These are phyloP conservation scores for Boletus nobilissimus DNA, from an alignment of 1,284 basidiomycete genomes.

Conservation along the genomic window DNA sequence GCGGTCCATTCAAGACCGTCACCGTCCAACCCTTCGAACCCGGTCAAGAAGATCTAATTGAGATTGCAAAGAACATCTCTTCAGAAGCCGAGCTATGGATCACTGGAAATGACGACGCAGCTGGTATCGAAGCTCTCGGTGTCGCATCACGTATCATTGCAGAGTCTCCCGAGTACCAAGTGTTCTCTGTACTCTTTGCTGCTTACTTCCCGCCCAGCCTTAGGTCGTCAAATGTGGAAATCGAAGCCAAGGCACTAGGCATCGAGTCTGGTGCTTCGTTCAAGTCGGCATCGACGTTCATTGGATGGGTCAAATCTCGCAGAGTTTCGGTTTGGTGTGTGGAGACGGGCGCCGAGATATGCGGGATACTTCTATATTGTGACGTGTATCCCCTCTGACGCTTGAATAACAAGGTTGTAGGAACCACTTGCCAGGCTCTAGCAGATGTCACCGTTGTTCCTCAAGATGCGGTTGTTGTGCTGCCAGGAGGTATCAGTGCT, in stretches of 20 bases:
- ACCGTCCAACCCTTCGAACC: constrained; percentile 41
- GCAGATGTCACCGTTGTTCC: constrained; percentile 27
- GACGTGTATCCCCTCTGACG: neutral
- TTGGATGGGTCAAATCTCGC: constrained; percentile 29
- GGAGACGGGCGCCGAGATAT: constrained; percentile 27
- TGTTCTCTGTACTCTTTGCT: constrained; percentile 41
- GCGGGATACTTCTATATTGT: neutral
- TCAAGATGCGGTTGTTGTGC: constrained; percentile 26
- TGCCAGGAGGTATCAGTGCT: constrained; percentile 29
- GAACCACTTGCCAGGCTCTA: constrained; percentile 29
- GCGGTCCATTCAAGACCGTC: constrained; percentile 39
- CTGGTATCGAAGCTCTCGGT: constrained; percentile 45
- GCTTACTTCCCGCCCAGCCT: constrained; percentile 34
- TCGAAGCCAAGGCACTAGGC: constrained; percentile 32
- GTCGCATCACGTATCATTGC: constrained; percentile 44
- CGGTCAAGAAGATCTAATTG: constrained; percentile 39
- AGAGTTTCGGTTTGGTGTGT: constrained; percentile 18
- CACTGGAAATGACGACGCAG: constrained; percentile 44
- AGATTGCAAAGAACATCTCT: constrained; percentile 39
- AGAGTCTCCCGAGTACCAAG: constrained; percentile 43
- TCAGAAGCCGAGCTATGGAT: constrained; percentile 44
- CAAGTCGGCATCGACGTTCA: constrained; percentile 28
- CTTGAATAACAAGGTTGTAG: constrained; percentile 26
- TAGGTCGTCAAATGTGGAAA: constrained; percentile 28
- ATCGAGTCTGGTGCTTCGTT: constrained; percentile 10